A percentile compares a stretch with the other conserved stretches of the same genome.
phyloP scores from a whole-genome alignment of 192 early-diverging fungal species.

The Linnemannia elongata region DNA sequence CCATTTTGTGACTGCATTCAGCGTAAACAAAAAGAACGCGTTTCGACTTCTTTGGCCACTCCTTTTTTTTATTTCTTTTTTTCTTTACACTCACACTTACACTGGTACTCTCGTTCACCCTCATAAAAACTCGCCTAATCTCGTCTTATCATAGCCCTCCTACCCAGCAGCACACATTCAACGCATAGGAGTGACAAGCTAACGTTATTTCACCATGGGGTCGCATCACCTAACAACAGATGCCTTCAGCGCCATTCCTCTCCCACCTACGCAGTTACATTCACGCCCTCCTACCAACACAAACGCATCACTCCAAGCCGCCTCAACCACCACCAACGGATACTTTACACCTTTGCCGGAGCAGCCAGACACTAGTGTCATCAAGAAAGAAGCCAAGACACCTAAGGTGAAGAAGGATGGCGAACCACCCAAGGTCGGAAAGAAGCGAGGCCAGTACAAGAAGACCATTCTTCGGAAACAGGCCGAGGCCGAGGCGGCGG shows the following conservation, averaged over 20 bases:
- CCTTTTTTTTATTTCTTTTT: neutral
- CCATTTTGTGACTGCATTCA: neutral
- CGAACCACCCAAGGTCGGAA: constrained; percentile 18
- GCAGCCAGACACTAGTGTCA: neutral
- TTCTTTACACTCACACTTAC: neutral
- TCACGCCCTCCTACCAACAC: neutral
- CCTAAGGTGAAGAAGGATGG: neutral
- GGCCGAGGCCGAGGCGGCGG: constrained; percentile 35
- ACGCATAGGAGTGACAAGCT: neutral
- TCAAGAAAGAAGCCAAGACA: constrained; percentile 26
- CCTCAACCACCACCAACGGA: neutral
- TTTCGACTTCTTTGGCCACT: neutral
- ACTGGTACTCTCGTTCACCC: neutral
- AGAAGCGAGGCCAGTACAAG: constrained; percentile 50
- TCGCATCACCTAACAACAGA: constrained; percentile 24
- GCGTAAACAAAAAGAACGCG: constrained; percentile 5
- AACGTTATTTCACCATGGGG: constrained; percentile 8
- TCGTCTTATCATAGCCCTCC: neutral
- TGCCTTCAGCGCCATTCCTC: constrained; percentile 27
- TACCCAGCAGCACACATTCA: neutral
- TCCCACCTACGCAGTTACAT: constrained; percentile 24
- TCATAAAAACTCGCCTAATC: neutral
- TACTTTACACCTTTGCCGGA: neutral
- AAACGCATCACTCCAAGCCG: constrained; percentile 1
- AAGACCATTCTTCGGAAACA: constrained; percentile 53